Percentiles rank a stretch among this genome's conserved stretches.
These are phyloP conservation scores for Persicaria tinctoria DNA, from an alignment of 148 eudicot genomes.

Conservation along the genomic window DNA sequence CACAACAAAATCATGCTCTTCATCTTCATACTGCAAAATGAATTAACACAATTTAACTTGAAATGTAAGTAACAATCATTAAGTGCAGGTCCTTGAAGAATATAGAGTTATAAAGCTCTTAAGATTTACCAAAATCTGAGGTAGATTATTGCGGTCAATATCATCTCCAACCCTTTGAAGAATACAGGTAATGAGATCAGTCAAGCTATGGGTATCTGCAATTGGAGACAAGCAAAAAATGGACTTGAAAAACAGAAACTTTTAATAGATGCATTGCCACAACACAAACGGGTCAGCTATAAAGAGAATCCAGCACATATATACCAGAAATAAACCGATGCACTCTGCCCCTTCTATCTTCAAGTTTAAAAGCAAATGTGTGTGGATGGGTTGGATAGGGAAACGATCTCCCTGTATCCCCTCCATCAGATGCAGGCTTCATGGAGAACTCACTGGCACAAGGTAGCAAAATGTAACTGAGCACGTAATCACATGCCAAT, in stretches of 20 bases:
- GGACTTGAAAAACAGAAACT: background rate
- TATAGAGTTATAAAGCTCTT: background rate
- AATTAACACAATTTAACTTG: background rate
- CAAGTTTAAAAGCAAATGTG: conserved; percentile 68
- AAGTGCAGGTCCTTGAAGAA: background rate
- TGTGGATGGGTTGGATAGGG: conserved; percentile 31
- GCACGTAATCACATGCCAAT: conserved; percentile 2
- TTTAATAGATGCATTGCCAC: background rate
- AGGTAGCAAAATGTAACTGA: conserved; percentile 11
- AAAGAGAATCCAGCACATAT: conserved; percentile 15
- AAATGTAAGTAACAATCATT: background rate
- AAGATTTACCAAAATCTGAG: conserved; percentile 65
- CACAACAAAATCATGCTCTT: conserved; percentile 79
- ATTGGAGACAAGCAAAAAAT: background rate
- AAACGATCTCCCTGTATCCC: conserved; percentile 45
- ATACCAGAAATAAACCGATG: conserved; percentile 88
- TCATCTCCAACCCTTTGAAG: conserved; percentile 90
- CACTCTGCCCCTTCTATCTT: conserved; percentile 80
- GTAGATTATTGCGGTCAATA: conserved; percentile 67
- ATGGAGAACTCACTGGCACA: conserved; percentile 57
- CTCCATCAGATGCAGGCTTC: conserved; percentile 64
- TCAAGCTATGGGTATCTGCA: conserved; percentile 65
- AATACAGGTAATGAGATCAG: conserved; percentile 73
- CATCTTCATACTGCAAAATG: conserved; percentile 79
- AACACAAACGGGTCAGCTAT: background rate